Evolutionary conservation across 2,329 filamentous ascomycete genomes (phyloP), one percentile per base, ranked within the genome.

Genomic region (Penicillium sp.): DNA sequence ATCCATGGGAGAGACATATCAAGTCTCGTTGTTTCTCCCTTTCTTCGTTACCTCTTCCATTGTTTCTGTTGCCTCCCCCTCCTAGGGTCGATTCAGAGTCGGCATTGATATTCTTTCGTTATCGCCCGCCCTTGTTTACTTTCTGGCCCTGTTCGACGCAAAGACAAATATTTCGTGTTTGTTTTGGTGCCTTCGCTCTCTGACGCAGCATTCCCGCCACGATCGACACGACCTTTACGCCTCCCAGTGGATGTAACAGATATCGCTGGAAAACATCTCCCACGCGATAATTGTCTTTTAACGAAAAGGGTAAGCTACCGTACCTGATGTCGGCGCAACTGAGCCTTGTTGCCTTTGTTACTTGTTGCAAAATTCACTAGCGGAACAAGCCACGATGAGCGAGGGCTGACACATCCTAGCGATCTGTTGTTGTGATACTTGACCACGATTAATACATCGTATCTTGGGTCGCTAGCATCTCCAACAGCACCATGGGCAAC

Each of bases 401-500:
- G 43, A 41, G 14, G 2, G 39, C 53, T 61, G 41, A 59, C 46
- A 47, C 18, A 16, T 52, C 22, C 18, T 38, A 58, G 55, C 48
- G 11, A 44, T 49, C 28, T 43, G 22, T 50, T 44, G 37, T 38
- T 18, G 41, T 51, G 39, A 41, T 31, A 35, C 43, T 36, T 13
- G 38, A 22, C 46, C 33, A 44, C 33, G 40, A 46, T 33, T 40
- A n/a, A n/a, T n/a, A n/a, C 12, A 11, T 34, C 16, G 31, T 45
- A 35, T 44, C 31, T 35, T 16, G 34, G 22, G 7, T 29, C 38
- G 35, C 19, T 16, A 19, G 12, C 27, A 47, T 78, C 46, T 84
- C 85, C 52, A 82, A 86, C 37, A 72, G 75, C 64, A 91, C 85
- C 70, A 80, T 81, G 76, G 67, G 75, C 47, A 78, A 75, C 67